A percentile compares a stretch with the other conserved stretches of the same genome.
Conservation (phyloP, 2,329 filamentous ascomycete species). For the Aspergillus fructus region DNA sequence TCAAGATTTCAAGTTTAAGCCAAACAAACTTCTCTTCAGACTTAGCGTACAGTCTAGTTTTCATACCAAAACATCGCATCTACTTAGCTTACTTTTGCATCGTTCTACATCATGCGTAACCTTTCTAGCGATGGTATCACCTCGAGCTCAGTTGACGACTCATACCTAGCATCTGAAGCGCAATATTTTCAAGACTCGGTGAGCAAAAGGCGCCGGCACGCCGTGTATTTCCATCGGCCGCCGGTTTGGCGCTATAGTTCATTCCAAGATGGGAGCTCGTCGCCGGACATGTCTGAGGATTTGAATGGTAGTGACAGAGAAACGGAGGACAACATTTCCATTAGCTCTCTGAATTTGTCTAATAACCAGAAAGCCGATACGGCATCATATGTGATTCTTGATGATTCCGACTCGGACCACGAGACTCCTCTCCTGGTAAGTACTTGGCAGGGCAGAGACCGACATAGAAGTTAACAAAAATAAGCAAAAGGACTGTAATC, state of each 20-base stretch:
- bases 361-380: constrained; percentile 1
- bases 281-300: not conserved
- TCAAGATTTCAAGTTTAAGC: not conserved
- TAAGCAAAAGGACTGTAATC: not conserved
- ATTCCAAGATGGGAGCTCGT: constrained; percentile 3
- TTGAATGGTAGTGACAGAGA: not conserved
- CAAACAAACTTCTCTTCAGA: not conserved
- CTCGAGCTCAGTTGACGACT: not conserved
- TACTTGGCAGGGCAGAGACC: not conserved
- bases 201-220: constrained; percentile 27
- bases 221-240: constrained; percentile 32
- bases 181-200: constrained; percentile 23
- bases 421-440: constrained; percentile 17
- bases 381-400: not conserved
- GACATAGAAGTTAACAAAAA: not conserved
- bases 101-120: constrained; percentile 5
- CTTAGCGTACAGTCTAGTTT: constrained; percentile 1
- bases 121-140: not conserved
- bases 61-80: not conserved
- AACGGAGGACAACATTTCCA: not conserved
- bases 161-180: not conserved
- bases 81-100: not conserved
- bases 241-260: constrained; percentile 27
- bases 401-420: constrained; percentile 11
- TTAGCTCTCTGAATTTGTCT: not conserved